A percentile compares a stretch with the other conserved stretches of the same genome.
phyloP scores from a whole-genome alignment of 306 rosid genomes.

The Quercus engelmannii region DNA sequence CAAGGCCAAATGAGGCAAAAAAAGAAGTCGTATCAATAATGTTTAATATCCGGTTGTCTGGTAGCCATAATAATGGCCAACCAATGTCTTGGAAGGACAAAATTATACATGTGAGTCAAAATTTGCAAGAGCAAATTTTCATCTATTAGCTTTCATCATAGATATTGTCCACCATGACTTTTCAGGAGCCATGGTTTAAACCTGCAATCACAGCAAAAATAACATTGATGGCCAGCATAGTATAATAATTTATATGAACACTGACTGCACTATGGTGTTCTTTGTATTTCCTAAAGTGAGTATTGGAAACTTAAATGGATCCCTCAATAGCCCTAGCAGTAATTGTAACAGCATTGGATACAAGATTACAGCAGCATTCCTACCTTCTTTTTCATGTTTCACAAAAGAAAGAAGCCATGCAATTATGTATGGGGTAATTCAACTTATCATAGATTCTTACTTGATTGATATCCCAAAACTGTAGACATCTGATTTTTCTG shows the following conservation, averaged over 20 bases:
- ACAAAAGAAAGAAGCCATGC: not conserved
- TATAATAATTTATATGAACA: not conserved
- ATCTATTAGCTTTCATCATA: no score
- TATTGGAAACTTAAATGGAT: not conserved
- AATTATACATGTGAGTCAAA: not conserved
- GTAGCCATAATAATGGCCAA: not conserved
- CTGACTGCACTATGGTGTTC: not conserved
- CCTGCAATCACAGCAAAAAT: not conserved
- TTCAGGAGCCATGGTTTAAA: not conserved
- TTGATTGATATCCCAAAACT: constrained; percentile 84
- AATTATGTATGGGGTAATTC: not conserved
- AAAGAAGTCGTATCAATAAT: no score
- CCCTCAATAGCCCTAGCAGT: not conserved
- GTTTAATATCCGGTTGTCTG: not conserved
- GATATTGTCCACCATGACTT: no score
- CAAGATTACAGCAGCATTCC: not conserved
- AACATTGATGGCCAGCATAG: not conserved
- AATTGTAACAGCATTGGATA: not conserved
- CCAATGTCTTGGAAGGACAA: not conserved
- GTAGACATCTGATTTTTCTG: constrained; percentile 88
- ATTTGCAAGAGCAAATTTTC: not conserved
- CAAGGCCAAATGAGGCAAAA: no score
- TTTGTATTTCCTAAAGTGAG: not conserved
- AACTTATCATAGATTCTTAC: constrained; percentile 39
- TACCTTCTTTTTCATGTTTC: not conserved